Percentiles rank a stretch among this genome's conserved stretches.
These are phyloP conservation scores for Kuraishia borneana DNA, from an alignment of 805 yeast genomes.

Conservation along the genomic window DNA sequence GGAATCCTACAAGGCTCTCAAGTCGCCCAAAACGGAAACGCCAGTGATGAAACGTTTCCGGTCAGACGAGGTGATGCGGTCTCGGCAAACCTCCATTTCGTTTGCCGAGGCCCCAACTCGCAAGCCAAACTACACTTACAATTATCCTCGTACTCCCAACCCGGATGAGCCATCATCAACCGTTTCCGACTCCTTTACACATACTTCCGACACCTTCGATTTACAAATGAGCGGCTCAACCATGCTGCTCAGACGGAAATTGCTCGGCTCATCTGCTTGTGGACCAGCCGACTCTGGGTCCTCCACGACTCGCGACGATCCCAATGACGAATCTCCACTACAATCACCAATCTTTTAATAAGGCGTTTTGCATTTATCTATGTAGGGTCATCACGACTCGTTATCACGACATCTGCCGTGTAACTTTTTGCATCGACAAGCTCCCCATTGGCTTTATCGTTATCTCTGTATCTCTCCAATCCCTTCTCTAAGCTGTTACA, in stretches of 20 bases:
- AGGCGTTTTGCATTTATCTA: too few relatives aligned
- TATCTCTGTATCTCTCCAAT: constrained; percentile 31
- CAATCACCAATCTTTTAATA: too few relatives aligned
- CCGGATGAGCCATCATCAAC: too few relatives aligned
- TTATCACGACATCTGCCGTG: constrained; percentile 9
- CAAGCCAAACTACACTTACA: too few relatives aligned
- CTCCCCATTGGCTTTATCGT: constrained; percentile 58
- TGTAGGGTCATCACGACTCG: too few relatives aligned
- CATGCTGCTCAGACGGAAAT: constrained; percentile 42
- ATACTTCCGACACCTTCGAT: constrained; percentile 26
- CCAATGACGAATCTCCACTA: too few relatives aligned
- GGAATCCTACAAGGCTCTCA: background rate
- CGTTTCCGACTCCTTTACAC: too few relatives aligned
- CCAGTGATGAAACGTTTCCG: too few relatives aligned
- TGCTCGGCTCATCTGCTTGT: constrained; percentile 10
- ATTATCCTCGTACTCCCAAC: background rate
- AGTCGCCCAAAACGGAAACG: too few relatives aligned
- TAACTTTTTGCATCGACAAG: constrained; percentile 9
- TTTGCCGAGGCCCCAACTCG: too few relatives aligned
- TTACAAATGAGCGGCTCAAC: constrained; percentile 56
- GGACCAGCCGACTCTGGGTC: constrained; percentile 6
- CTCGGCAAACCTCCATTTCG: too few relatives aligned
- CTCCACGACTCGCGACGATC: background rate
- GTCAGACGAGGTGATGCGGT: too few relatives aligned
- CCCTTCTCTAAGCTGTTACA: constrained; percentile 39